phyloP scores from a whole-genome alignment of 2,329 filamentous ascomycete genomes.

The Scortechinia acanthostroma region DNA sequence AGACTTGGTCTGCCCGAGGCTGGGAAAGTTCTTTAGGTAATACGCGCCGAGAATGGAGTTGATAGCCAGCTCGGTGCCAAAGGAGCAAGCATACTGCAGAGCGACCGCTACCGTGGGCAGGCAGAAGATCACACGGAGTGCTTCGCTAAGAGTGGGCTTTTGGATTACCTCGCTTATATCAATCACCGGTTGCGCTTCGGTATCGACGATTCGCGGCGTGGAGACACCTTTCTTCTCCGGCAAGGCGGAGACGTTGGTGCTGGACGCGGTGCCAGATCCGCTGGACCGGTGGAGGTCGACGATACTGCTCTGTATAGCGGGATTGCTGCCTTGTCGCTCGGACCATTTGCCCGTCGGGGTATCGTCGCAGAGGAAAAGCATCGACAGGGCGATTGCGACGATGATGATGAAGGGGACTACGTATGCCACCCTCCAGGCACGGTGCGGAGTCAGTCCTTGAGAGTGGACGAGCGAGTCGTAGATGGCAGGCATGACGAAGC shows the following conservation, averaged over 20 bases:
- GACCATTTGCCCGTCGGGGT: constrained; percentile 78
- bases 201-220: neutral
- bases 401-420: constrained; percentile 77
- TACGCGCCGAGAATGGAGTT: constrained; percentile 51
- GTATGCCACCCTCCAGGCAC: constrained; percentile 79
- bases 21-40: constrained; percentile 51
- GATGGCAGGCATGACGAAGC: constrained; percentile 83
- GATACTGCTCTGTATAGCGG: constrained; percentile 26
- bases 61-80: constrained; percentile 57
- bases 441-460: constrained; percentile 52
- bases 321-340: constrained; percentile 51
- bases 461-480: constrained; percentile 66
- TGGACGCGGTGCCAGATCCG: constrained; percentile 9
- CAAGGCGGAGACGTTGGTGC: neutral
- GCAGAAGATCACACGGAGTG: constrained; percentile 33
- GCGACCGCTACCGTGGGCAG: constrained; percentile 47
- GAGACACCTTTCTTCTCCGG: neutral
- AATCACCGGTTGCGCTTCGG: constrained; percentile 25
- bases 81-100: constrained; percentile 53
- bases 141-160: constrained; percentile 46
- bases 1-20: constrained; percentile 44
- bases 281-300: constrained; percentile 41
- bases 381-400: constrained; percentile 52
- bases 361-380: constrained; percentile 72
- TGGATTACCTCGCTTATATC: too few species aligned